Conservation (phyloP, 2,329 filamentous ascomycete species). For the Thielaviopsis populi region DNA sequence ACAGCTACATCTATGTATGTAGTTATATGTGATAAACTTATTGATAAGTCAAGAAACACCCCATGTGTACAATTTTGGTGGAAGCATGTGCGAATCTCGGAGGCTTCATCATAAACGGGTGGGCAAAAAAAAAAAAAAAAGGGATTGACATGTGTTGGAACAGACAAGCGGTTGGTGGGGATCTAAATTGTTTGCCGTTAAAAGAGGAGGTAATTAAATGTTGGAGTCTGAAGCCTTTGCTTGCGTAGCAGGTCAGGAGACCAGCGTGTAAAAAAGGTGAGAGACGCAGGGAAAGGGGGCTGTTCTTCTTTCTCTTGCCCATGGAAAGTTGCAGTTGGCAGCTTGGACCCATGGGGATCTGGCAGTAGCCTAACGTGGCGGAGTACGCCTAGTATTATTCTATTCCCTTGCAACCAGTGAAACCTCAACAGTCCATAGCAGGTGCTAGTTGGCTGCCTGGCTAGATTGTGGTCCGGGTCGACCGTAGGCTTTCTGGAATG, state of each 20-base stretch:
- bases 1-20: too few relatives aligned
- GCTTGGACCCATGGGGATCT: neutral
- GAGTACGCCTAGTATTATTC: neutral
- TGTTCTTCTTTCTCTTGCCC: neutral
- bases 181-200: too few relatives aligned
- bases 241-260: neutral
- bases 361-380: neutral
- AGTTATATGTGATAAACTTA: too few relatives aligned
- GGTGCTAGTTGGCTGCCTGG: neutral
- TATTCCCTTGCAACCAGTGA: neutral
- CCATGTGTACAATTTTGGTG: too few relatives aligned
- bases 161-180: too few relatives aligned
- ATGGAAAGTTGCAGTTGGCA: neutral
- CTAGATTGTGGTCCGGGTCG: neutral
- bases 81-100: too few relatives aligned
- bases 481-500: neutral
- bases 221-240: neutral
- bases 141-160: too few relatives aligned
- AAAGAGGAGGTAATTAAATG: neutral
- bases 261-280: neutral
- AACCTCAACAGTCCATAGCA: neutral
- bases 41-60: too few relatives aligned
- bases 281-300: slow-evolving; percentile 1
- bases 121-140: too few relatives aligned
- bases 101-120: too few relatives aligned